Evolutionary conservation across 129 eudicot genomes (phyloP).

Genomic region (Kitagawia praeruptora): DNA sequence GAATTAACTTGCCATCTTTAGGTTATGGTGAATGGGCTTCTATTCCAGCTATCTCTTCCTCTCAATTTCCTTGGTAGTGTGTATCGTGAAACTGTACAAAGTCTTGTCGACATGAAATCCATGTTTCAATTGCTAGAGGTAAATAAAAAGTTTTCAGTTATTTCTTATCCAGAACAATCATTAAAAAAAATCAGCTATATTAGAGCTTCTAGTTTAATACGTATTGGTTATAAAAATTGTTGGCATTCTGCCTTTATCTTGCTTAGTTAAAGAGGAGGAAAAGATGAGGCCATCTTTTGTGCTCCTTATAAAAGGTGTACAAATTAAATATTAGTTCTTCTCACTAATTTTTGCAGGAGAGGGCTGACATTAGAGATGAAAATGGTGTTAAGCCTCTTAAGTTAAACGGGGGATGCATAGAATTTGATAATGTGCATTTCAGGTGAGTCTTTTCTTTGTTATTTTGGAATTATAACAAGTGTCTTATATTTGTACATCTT

Average conservation of each 20-base stretch:
- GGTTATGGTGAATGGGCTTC: conserved; percentile 99
- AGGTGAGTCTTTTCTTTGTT: conserved; percentile 32
- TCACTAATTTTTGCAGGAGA: conserved; percentile 44
- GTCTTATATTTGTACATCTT: not conserved
- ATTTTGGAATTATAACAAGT: not conserved
- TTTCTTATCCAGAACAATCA: not conserved
- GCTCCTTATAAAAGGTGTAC: not conserved
- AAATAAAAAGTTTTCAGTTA: conserved; percentile 3
- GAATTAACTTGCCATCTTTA: conserved; percentile 17
- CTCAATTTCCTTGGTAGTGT: conserved; percentile 96
- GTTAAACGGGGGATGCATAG: conserved; percentile 68
- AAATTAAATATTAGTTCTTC: conserved; percentile 1
- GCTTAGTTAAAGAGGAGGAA: not conserved
- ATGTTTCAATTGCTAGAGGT: conserved; percentile 97
- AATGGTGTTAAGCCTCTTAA: conserved; percentile 65
- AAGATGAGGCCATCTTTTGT: not conserved
- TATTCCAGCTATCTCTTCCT: conserved; percentile 97
- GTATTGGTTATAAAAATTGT: not conserved
- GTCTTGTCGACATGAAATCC: conserved; percentile 92
- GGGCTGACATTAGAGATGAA: conserved; percentile 62
- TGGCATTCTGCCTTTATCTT: not conserved
- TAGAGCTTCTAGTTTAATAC: not conserved
- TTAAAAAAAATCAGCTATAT: not conserved
- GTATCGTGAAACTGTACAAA: conserved; percentile 87
- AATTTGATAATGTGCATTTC: conserved; percentile 81